phyloP scores from a whole-genome alignment of 192 early-diverging fungal species.

The Coemansia sp. region DNA sequence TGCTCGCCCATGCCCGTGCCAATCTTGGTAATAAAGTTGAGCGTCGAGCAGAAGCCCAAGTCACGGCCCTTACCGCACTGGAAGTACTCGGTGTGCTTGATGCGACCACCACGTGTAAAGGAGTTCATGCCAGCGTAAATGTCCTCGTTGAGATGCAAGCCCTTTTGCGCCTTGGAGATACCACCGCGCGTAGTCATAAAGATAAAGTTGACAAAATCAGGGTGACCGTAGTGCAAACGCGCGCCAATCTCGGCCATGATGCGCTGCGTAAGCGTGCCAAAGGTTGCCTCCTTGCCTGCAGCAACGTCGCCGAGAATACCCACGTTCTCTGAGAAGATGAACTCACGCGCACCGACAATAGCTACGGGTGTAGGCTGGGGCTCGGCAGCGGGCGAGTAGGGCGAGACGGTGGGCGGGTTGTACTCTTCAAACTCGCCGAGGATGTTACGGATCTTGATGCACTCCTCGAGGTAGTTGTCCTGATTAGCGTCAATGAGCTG shows the following conservation, averaged over 20 bases:
- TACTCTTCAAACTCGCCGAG: constrained; percentile 84
- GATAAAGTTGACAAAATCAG: constrained; percentile 86
- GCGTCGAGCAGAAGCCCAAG: constrained; percentile 84
- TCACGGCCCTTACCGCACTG: constrained; percentile 92
- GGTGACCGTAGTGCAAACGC: constrained; percentile 86
- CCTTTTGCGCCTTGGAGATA: constrained; percentile 87
- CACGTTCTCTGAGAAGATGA: constrained; percentile 84
- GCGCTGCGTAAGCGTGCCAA: constrained; percentile 83
- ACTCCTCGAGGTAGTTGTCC: constrained; percentile 92
- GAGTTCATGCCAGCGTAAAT: constrained; percentile 92
- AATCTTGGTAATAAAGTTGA: constrained; percentile 89
- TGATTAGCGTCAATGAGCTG: constrained; percentile 89
- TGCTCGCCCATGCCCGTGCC: constrained; percentile 93
- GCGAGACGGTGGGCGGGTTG: constrained; percentile 64
- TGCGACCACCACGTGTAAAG: constrained; percentile 80
- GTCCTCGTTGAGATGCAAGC: constrained; percentile 89
- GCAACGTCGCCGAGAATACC: constrained; percentile 87
- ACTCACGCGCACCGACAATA: constrained; percentile 85
- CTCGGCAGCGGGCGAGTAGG: constrained; percentile 67
- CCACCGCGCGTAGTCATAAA: constrained; percentile 88
- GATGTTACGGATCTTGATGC: constrained; percentile 83
- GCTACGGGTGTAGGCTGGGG: constrained; percentile 71
- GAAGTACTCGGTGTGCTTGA: constrained; percentile 90
- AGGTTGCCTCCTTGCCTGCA: constrained; percentile 86
- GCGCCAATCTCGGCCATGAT: constrained; percentile 85